Evolutionary conservation across 2,329 filamentous ascomycete genomes (phyloP), one percentile per base, ranked within the genome.

Genomic region (Penicillium sp.): DNA sequence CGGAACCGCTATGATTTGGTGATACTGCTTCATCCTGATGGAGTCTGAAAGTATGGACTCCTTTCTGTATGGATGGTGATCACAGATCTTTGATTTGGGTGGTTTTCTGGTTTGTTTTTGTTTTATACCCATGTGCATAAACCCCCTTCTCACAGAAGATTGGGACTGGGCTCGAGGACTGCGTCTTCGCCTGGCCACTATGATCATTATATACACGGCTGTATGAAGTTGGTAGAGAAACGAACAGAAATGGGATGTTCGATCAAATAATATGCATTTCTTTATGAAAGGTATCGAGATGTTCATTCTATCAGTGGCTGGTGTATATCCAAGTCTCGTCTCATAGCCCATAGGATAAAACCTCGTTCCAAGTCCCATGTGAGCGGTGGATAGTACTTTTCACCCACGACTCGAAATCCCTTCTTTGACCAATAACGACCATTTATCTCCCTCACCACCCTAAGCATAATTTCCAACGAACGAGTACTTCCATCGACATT

Each of bases 111-210:
- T 37, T 56, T 13, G 22, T 31, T 29, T 43, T 56, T 41, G 39
- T 27, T 56, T 48, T 53, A 56, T 53, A 59, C 57, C 57, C 56
- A 58, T 52, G 47, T 54, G 47, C 55, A 56, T 58, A 37, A 10
- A 43, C 37, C 43, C 44, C 39, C 48, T 58, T 31, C 37, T 46
- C 19, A 27, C 31, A 52, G 54, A 55, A 33, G 52, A 58, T 55
- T 31, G 29, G 13, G 22, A 19, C 19, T 8, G 13, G n/a, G 37
- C 19, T 45, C 33, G 27, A 37, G 19, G 48, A 37, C 43, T 26
- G 48, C 9, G 29, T 41, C 48, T 41, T 29, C 35, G 14, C 19
- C 22, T 19, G 19, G 21, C 24, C 33, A 24, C n/a, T 26, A 19
- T 10, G 14, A 52, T 56, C 41, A 19, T 29, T 14, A 33, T 29